Evolutionary conservation across 768 basidiomycete species (phyloP).

Genomic region (Russula ochroleuca): DNA sequence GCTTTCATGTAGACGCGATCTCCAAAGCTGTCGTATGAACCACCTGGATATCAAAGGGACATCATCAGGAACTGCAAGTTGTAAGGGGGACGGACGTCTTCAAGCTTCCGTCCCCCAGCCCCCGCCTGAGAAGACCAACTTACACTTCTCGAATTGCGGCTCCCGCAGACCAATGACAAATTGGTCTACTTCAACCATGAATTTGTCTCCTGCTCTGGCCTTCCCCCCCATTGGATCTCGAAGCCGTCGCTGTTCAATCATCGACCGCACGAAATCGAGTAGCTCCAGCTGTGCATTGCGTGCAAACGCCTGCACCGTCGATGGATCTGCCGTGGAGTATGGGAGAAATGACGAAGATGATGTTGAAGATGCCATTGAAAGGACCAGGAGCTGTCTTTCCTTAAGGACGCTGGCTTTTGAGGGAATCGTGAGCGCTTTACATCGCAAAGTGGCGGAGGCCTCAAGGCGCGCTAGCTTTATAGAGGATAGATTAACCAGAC

Average conservation of each 20-base stretch:
- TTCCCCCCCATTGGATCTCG: constrained; percentile 25
- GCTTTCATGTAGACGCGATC: constrained; percentile 27
- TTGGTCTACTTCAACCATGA: constrained; percentile 26
- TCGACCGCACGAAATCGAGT: constrained; percentile 25
- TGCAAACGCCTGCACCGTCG: constrained; percentile 18
- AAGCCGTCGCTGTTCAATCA: constrained; percentile 25
- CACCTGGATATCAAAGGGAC: constrained; percentile 6
- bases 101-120: constrained; percentile 2
- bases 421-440: constrained; percentile 18
- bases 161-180: constrained; percentile 25
- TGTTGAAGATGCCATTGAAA: constrained; percentile 23
- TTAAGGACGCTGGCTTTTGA: constrained; percentile 24
- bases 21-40: constrained; percentile 24
- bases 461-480: constrained; percentile 26
- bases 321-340: constrained; percentile 18
- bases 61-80: constrained; percentile 19
- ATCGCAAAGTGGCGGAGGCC: constrained; percentile 16
- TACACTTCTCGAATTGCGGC: constrained; percentile 25
- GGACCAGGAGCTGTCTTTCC: constrained; percentile 9
- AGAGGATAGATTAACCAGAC: constrained; percentile 19
- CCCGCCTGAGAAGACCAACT: constrained; percentile 4
- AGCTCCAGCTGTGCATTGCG: constrained; percentile 20
- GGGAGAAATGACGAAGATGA: constrained; percentile 18
- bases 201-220: constrained; percentile 21
- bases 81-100: neutral